Base-by-base conservation (phyloP, 2,329 filamentous ascomycete species). In the Chaetomiaceae sp. region DNA sequence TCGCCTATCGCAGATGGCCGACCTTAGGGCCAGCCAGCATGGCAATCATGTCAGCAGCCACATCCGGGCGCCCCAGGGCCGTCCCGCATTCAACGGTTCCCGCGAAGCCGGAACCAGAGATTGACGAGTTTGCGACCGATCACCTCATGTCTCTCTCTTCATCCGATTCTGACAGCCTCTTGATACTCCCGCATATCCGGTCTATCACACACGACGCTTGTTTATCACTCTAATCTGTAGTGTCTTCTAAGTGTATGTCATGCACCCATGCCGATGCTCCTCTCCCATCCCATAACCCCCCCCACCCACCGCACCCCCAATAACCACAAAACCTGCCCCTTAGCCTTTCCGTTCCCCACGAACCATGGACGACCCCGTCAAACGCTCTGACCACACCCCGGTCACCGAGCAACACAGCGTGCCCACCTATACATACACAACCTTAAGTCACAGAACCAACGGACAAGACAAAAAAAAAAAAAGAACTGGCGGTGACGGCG, bases 51-150 rank as follows among this genome's bases (percentile, higher is more conserved):
- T 33, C 46, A 33, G 38, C 44, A 48, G 40, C 34, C 35, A 45
- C 16, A 23, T 19, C 23, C 20, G 44, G 16, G 27, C 19, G 43
- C 33, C 44, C 27, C 47, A 56, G 49, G 55, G 27, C 55, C 55
- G 53, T 55, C 53, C 55, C 55, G 57, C 49, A 44, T 51, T 48
- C 25, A 44, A 50, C 45, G 37, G 51, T 12, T 41, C 51, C 50
- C 40, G 27, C 51, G 44, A 55, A 55, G 50, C 55, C 56, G 54
- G 54, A 55, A 55, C 54, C 47, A 47, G 27, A 50, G 48, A 47
- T 46, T 23, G 23, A 16, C 34, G 21, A 30, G 44, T n/a, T 55
- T 17, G 34, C 41, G 44, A 48, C 42, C 21, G 35, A 41, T 52
- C 53, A 44, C 40, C 33, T 40, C 31, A 50, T 38, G 23, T 27